phyloP scores from a whole-genome alignment of 352 stramenopile species.

The Phytopythium litorale region DNA sequence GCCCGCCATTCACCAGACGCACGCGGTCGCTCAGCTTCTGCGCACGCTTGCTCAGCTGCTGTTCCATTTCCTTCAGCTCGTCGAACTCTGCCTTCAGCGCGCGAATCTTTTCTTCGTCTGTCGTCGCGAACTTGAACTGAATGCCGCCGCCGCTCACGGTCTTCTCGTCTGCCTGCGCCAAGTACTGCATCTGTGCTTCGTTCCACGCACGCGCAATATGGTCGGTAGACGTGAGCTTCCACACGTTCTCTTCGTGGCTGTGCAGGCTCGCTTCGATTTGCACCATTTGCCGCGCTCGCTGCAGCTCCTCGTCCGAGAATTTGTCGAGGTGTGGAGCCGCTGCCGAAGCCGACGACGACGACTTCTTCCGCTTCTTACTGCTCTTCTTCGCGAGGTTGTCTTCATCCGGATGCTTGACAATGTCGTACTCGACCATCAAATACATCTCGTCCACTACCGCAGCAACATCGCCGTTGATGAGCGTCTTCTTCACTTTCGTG shows the following conservation, averaged over 20 bases:
- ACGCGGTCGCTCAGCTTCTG: constrained; percentile 75
- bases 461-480: constrained; percentile 39
- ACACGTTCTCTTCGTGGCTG: constrained; percentile 24
- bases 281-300: constrained; percentile 68
- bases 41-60: constrained; percentile 56
- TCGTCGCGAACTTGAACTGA: constrained; percentile 40
- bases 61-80: constrained; percentile 60
- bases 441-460: constrained; percentile 63
- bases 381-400: constrained; percentile 37
- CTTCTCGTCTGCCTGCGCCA: constrained; percentile 23
- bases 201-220: constrained; percentile 31
- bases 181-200: constrained; percentile 30
- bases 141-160: constrained; percentile 14
- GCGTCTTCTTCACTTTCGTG: constrained; percentile 41
- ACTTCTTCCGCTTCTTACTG: constrained; percentile 64
- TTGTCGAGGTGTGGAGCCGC: constrained; percentile 24
- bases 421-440: constrained; percentile 60
- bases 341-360: constrained; percentile 6
- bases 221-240: constrained; percentile 21
- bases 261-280: constrained; percentile 71
- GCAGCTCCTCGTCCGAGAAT: constrained; percentile 65
- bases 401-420: constrained; percentile 38
- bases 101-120: constrained; percentile 36
- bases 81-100: constrained; percentile 56
- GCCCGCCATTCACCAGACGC: constrained; percentile 56